phyloP scores from a whole-genome alignment of 164 flowering plant species.

The Nelumbo lutea region DNA sequence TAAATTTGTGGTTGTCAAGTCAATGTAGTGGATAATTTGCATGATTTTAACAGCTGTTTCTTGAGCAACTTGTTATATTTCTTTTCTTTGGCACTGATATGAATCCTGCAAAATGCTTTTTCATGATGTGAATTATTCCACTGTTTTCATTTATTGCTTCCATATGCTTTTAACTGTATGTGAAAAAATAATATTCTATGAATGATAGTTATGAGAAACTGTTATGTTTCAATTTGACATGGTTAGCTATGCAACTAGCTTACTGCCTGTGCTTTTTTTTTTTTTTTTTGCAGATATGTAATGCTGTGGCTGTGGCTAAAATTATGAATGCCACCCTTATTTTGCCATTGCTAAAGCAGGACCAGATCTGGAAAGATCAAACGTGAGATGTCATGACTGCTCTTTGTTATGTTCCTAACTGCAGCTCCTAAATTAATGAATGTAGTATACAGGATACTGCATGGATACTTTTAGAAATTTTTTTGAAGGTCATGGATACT shows the following conservation, averaged over 20 bases:
- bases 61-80: neutral
- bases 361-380: conserved; percentile 99
- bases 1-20: too few relatives aligned
- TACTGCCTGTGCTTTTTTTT: neutral
- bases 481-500: too few relatives aligned
- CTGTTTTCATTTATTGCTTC: neutral
- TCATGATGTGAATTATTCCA: neutral
- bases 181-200: neutral
- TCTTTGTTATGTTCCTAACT: neutral
- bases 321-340: conserved; percentile 98
- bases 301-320: conserved; percentile 99
- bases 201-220: neutral
- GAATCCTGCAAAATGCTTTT: neutral
- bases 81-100: neutral
- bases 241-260: neutral
- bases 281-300: conserved; percentile 72
- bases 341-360: conserved; percentile 95
- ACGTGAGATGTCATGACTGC: conserved; percentile 54
- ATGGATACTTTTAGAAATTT: too few relatives aligned
- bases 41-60: neutral
- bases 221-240: neutral
- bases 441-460: too few relatives aligned
- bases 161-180: too few relatives aligned
- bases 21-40: neutral
- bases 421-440: neutral